Conservation (phyloP, 768 basidiomycete species). For the Suillus ampliporus region DNA sequence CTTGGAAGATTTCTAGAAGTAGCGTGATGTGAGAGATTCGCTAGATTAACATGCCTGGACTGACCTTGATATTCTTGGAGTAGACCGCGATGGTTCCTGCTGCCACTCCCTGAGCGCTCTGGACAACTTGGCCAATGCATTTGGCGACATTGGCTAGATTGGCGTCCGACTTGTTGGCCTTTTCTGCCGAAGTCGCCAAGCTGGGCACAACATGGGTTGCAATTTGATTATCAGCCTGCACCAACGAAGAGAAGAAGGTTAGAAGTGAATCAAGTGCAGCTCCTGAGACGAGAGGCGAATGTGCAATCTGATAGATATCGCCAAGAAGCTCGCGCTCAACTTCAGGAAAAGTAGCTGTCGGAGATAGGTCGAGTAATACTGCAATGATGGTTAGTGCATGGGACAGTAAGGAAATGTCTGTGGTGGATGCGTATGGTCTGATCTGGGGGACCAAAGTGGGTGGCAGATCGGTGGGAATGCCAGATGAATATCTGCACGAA, state of each 20-base stretch:
- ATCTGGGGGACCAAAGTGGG: constrained; percentile 72
- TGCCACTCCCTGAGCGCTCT: constrained; percentile 68
- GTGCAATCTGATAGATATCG: constrained; percentile 71
- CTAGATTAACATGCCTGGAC: constrained; percentile 4
- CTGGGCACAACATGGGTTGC: constrained; percentile 82
- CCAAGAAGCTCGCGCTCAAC: constrained; percentile 73
- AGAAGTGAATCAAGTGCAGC: constrained; percentile 82
- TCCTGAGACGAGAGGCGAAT: constrained; percentile 80
- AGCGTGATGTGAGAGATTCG: constrained; percentile 12
- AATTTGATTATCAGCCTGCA: constrained; percentile 82
- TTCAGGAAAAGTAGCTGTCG: constrained; percentile 71
- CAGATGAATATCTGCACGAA: constrained; percentile 49
- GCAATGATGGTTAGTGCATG: constrained; percentile 71
- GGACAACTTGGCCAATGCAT: constrained; percentile 84
- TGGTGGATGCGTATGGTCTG: constrained; percentile 72
- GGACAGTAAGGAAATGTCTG: constrained; percentile 80
- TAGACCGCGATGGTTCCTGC: constrained; percentile 88
- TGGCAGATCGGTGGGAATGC: constrained; percentile 63
- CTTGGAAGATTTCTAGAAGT: constrained; percentile 55
- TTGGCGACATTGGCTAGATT: constrained; percentile 78
- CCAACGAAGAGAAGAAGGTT: constrained; percentile 81
- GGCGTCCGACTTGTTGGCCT: constrained; percentile 59
- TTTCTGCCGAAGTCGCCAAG: constrained; percentile 69
- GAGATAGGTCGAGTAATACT: constrained; percentile 70
- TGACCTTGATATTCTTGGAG: constrained; percentile 78